Conservation (phyloP, 345 rosid genomes). For the Raphanus raphanistrum region DNA sequence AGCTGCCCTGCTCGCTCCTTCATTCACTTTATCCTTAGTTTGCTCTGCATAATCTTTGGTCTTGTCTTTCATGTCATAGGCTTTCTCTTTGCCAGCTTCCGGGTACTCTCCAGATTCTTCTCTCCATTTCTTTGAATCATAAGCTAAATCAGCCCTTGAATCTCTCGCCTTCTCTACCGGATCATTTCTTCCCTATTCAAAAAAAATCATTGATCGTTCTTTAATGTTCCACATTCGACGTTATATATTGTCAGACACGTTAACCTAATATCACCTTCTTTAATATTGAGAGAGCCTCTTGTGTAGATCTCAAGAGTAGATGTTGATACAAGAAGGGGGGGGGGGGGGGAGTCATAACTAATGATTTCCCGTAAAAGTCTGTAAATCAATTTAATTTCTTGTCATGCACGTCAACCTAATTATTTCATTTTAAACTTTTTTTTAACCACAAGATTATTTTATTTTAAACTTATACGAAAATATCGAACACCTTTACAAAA, state of each 20-base stretch:
- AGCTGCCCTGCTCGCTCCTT: slow-evolving; percentile 22
- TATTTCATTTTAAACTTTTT: no score
- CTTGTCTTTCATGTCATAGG: neutral
- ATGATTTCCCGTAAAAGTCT: neutral
- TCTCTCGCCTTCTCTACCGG: slow-evolving; percentile 36
- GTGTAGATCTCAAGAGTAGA: neutral
- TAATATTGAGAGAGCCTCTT: neutral
- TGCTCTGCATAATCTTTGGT: slow-evolving; percentile 2
- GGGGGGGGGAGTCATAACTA: neutral
- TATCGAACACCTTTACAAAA: neutral
- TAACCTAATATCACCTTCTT: neutral
- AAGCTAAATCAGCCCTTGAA: slow-evolving; percentile 39
- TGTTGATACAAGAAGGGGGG: neutral
- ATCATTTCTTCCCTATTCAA: slow-evolving; percentile 32
- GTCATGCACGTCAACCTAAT: neutral
- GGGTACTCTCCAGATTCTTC: slow-evolving; percentile 34
- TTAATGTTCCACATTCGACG: neutral
- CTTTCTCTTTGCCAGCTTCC: slow-evolving; percentile 25
- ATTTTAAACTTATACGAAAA: neutral
- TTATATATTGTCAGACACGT: neutral
- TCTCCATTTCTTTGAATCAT: slow-evolving; percentile 41
- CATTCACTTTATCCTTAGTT: slow-evolving; percentile 12
- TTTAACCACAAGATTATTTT: no score
- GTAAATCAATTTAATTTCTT: neutral
- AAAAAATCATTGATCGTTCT: neutral